Conservation (phyloP, 2,329 filamentous ascomycete species). For the Talaromyces pinophilus region DNA sequence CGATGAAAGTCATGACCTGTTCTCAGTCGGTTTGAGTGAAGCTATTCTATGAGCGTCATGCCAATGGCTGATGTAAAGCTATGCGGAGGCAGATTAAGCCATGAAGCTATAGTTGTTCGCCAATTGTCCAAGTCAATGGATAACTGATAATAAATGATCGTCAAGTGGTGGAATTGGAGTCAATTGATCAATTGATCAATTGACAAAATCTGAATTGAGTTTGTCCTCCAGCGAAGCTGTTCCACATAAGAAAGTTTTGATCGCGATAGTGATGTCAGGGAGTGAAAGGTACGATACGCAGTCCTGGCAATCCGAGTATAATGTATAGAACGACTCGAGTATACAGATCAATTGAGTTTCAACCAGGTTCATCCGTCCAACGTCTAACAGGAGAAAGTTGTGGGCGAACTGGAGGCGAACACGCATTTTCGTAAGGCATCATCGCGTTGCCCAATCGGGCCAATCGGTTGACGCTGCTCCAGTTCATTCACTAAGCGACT, state of each 20-base stretch:
- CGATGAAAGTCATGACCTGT: constrained; percentile 4
- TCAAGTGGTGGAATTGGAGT: not conserved
- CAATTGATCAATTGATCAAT: not conserved
- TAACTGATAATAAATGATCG: not conserved
- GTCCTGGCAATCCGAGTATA: not conserved
- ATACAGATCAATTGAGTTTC: not conserved
- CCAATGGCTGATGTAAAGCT: not conserved
- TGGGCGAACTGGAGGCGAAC: constrained; percentile 16
- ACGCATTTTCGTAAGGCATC: constrained; percentile 17
- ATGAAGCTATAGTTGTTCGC: not conserved
- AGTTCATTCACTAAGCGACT: not conserved
- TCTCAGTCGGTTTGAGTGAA: not conserved
- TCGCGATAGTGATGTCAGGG: not conserved
- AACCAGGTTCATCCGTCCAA: not conserved
- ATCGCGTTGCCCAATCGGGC: constrained; percentile 12
- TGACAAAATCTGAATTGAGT: not conserved
- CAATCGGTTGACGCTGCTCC: not conserved
- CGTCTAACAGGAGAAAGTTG: not conserved
- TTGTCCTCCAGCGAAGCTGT: not conserved
- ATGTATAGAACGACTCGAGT: not conserved
- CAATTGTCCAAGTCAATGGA: not conserved
- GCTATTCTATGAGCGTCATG: not conserved
- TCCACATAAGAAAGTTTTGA: constrained; percentile 1
- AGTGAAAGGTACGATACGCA: not conserved
- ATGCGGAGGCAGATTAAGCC: not conserved